Evolutionary conservation across 768 basidiomycete genomes (phyloP).

Genomic region (Hebeloma cylindrosporum): DNA sequence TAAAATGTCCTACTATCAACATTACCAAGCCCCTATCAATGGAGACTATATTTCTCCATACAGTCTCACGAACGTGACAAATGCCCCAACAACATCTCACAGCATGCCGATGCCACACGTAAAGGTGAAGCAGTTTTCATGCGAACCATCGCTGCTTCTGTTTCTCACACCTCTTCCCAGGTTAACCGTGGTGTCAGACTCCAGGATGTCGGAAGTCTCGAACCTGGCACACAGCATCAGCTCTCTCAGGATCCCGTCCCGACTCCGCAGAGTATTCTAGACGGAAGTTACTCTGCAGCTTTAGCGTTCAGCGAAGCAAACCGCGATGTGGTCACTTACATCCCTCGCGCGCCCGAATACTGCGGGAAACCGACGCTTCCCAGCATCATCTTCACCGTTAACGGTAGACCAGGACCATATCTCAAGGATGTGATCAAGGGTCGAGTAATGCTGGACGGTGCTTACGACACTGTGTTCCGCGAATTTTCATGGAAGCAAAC

Average conservation of each 20-base stretch:
- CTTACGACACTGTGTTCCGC: conserved; percentile 19
- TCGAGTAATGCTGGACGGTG: conserved; percentile 18
- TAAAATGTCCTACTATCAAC: background rate
- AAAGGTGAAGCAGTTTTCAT: background rate
- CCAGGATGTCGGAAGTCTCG: background rate
- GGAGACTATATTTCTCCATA: background rate
- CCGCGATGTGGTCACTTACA: conserved; percentile 11
- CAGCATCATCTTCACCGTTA: conserved; percentile 21
- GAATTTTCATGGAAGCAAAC: conserved; percentile 21
- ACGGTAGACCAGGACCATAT: conserved; percentile 24
- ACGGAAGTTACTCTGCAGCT: conserved; percentile 10
- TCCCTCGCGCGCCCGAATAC: conserved; percentile 18
- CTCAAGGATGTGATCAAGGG: conserved; percentile 16
- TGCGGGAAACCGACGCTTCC: conserved; percentile 11
- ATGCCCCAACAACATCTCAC: no score
- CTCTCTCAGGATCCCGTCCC: conserved; percentile 10
- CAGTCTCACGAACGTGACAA: conserved; percentile 3
- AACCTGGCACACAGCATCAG: conserved; percentile 6
- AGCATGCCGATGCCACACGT: background rate
- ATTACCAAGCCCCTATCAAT: no score
- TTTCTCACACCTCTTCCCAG: background rate
- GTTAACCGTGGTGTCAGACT: background rate
- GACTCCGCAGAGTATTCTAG: conserved; percentile 14
- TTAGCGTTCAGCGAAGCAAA: background rate
- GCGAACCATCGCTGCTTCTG: no score